Base-by-base conservation (phyloP, 2,329 filamentous ascomycete species). In the Xylariales sp. region DNA sequence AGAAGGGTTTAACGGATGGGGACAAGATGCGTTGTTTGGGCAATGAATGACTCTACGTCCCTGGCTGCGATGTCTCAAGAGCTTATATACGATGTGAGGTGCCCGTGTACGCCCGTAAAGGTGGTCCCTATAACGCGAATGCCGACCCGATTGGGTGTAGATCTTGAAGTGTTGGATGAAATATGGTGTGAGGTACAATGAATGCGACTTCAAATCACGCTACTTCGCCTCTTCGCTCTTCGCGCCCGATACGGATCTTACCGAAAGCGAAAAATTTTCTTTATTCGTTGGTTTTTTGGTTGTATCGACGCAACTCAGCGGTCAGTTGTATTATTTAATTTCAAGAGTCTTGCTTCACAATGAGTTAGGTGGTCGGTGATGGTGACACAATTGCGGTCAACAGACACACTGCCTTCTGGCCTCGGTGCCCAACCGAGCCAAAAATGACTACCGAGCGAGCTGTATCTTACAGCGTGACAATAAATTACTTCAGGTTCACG, bases 11-110 rank as follows among this genome's bases (percentile, higher is more conserved):
- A 63, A 59, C 18, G 34, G 59, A 66, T 46, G 36, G 52, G 57
- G 63, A 72, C 66, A 71, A 68, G 49, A 54, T 65, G 62, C 72
- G 70, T 70, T 71, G 68, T 64, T 68, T 68, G 65, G 67, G 52
- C 50, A 49, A 59, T 10, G 12, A 52, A 12, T 53, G 48, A 18
- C 30, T 58, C 53, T 30, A 34, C 32, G 49, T 18, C 41, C 18
- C 2, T n/a, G 12, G 14, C 32, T 12, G 7, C 6, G 8, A 55
- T 30, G 53, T 8, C 46, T 10, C 30, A 52, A 43, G 23, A 32
- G n/a, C 28, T 70, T 70, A 62, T 68, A 70, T 60, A 64, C 46
- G 45, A 62, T 54, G 30, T 65, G n/a, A 32, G 57, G 9, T 12
- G n/a, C 36, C n/a, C 23, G 43, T 49, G 12, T 59, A 45, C 34